Percentiles rank a stretch among this genome's conserved stretches.
Evolutionary conservation across 2,329 filamentous ascomycete genomes (phyloP).

Genomic region (Cercospora sp.): DNA sequence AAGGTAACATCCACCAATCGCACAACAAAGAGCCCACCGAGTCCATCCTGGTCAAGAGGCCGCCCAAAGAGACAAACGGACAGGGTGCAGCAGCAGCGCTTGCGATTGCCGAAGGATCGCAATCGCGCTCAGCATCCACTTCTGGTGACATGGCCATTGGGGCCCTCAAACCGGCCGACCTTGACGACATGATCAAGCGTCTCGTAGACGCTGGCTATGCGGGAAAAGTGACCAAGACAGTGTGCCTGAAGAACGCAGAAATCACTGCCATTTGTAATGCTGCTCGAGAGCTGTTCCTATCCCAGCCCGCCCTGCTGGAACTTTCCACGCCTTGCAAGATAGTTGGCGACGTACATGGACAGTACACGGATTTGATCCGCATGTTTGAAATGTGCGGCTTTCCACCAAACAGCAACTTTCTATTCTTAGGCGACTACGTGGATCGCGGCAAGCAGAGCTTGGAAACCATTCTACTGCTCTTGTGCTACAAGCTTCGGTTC

Average conservation of each 20-base stretch:
- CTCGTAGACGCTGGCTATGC: constrained; percentile 93
- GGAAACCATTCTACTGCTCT: constrained; percentile 86
- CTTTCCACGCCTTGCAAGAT: constrained; percentile 95
- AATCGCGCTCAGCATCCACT: constrained; percentile 39
- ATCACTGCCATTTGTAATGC: constrained; percentile 91
- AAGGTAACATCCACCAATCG: constrained; percentile 58
- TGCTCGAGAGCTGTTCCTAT: constrained; percentile 83
- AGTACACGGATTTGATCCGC: constrained; percentile 92
- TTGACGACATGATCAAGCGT: constrained; percentile 96
- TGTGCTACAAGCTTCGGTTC: constrained; percentile 97
- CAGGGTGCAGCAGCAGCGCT: constrained; percentile 35
- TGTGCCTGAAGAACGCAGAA: constrained; percentile 96
- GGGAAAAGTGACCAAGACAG: constrained; percentile 95
- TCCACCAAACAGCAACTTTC: constrained; percentile 84
- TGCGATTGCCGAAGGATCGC: constrained; percentile 26
- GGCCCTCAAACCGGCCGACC: constrained; percentile 86
- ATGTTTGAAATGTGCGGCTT: constrained; percentile 99
- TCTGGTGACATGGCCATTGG: constrained; percentile 75
- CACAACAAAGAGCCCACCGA: constrained; percentile 71
- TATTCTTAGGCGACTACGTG: constrained; percentile 95
- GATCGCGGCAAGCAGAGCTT: constrained; percentile 94
- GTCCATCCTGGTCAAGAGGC: constrained; percentile 81
- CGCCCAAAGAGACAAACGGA: constrained; percentile 13
- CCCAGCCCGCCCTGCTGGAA: constrained; percentile 88
- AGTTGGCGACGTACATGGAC: constrained; percentile 93